These are phyloP conservation scores for Tuber borchii DNA, from an alignment of 495 filamentous ascomycete genomes.

Conservation along the genomic window DNA sequence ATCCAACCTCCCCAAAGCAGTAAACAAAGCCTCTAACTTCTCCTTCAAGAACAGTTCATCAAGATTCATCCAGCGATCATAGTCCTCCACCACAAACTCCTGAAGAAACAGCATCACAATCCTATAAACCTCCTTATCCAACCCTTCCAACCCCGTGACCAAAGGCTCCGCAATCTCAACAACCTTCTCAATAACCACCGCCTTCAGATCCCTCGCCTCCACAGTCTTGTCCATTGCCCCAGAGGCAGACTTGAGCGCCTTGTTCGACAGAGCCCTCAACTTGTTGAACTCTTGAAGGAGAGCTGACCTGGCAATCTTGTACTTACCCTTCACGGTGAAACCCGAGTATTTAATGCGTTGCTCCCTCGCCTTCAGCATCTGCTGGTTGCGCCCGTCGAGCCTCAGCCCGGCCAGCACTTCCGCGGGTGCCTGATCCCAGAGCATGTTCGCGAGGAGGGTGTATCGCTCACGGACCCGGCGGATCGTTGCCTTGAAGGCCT, in stretches of 20 bases:
- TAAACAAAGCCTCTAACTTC: background rate
- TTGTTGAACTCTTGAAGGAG: background rate
- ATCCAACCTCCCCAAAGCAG: background rate
- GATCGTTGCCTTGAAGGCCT: background rate
- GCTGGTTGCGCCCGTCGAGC: background rate
- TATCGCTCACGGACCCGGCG: background rate
- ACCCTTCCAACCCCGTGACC: background rate
- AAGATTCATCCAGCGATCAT: background rate
- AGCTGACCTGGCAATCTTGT: background rate
- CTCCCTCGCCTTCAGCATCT: background rate
- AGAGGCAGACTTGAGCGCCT: background rate
- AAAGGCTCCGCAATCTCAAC: background rate
- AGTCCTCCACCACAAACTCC: background rate
- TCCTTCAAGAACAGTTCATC: background rate
- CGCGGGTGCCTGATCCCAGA: background rate
- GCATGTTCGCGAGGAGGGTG: background rate
- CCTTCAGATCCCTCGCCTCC: background rate
- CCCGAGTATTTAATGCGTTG: background rate
- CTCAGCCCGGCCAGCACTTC: background rate
- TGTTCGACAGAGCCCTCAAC: background rate
- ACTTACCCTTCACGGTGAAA: background rate
- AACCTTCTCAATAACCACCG: background rate
- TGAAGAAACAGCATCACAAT: background rate
- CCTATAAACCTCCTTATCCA: conserved; percentile 5
- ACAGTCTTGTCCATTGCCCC: background rate